phyloP scores from a whole-genome alignment of 2,329 filamentous ascomycete species.

The Cadophora gregata region DNA sequence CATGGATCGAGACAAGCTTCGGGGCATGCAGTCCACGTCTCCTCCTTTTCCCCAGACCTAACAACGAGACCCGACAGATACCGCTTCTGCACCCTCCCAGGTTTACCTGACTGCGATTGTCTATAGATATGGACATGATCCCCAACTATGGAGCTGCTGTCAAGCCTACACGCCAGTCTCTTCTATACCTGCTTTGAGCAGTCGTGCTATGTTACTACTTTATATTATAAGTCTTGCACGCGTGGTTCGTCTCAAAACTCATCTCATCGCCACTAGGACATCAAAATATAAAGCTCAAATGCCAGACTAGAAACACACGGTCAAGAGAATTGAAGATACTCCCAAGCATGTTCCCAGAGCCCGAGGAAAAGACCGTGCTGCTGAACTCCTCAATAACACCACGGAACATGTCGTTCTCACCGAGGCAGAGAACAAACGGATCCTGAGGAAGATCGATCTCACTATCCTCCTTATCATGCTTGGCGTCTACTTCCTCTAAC shows the following conservation, averaged over 20 bases:
- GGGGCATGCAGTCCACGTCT: neutral
- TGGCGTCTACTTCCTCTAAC: constrained; percentile 63
- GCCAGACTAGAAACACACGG: constrained; percentile 21
- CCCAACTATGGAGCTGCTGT: neutral
- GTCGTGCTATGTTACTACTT: neutral
- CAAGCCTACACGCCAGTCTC: neutral
- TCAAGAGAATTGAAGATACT: constrained; percentile 30
- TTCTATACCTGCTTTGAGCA: neutral
- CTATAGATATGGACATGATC: neutral
- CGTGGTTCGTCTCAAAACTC: neutral
- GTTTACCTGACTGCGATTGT: neutral
- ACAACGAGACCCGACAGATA: neutral
- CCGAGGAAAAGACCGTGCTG: constrained; percentile 30
- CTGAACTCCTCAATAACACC: constrained; percentile 31
- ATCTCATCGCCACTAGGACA: neutral
- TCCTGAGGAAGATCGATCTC: constrained; percentile 50
- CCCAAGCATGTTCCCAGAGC: constrained; percentile 18
- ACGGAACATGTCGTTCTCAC: constrained; percentile 29
- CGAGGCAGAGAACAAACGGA: constrained; percentile 33
- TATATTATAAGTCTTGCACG: neutral
- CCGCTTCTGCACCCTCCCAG: neutral
- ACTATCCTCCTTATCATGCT: constrained; percentile 58
- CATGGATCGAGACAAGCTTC: neutral
- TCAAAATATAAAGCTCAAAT: neutral
- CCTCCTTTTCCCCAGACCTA: neutral